Conservation (phyloP, 371 early-diverging fungal genomes). For the Globomyces sp. region DNA sequence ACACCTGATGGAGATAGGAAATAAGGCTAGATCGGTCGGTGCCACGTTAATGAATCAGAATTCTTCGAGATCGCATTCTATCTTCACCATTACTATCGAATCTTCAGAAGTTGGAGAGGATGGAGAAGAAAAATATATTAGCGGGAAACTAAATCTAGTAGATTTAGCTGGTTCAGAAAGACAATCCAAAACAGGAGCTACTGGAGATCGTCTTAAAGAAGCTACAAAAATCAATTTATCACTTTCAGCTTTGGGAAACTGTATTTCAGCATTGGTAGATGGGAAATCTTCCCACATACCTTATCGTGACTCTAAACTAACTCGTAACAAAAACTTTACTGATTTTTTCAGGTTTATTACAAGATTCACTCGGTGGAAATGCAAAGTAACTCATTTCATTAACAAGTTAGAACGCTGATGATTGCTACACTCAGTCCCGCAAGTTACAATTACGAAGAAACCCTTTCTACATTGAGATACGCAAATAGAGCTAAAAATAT, state of each 20-base stretch:
- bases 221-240: constrained; percentile 93
- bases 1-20: constrained; percentile 52
- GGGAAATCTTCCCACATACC: constrained; percentile 79
- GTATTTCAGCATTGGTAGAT: constrained; percentile 86
- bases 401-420: constrained; percentile 59
- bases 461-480: constrained; percentile 80
- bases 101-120: constrained; percentile 39
- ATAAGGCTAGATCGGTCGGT: constrained; percentile 58
- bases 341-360: constrained; percentile 63
- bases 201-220: constrained; percentile 85
- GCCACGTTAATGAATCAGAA: constrained; percentile 64
- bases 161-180: constrained; percentile 98
- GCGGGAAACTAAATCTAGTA: constrained; percentile 74
- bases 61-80: constrained; percentile 64
- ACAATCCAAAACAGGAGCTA: constrained; percentile 72
- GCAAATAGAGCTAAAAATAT: constrained; percentile 89
- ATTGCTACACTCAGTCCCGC: constrained; percentile 81
- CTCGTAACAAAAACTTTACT: constrained; percentile 26
- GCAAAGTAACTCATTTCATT: constrained; percentile 28
- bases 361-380: constrained; percentile 62
- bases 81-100: constrained; percentile 64
- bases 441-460: constrained; percentile 74
- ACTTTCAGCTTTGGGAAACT: constrained; percentile 93
- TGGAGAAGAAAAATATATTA: constrained; percentile 41
- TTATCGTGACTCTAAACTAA: constrained; percentile 89